Conservation (phyloP, 768 basidiomycete species). For the Lyophyllum decastes region DNA sequence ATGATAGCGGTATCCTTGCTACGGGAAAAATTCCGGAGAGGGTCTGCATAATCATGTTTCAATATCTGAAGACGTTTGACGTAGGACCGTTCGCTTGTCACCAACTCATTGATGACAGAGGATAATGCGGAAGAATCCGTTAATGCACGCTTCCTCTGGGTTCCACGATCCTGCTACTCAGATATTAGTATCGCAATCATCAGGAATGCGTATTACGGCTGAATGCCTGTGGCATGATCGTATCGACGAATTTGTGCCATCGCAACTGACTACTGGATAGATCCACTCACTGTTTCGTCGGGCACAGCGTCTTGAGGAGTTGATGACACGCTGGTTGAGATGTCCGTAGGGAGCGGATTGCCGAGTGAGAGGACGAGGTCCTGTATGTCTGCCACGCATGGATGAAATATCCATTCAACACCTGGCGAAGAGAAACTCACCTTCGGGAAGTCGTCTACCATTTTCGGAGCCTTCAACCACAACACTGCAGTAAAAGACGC, state of each 20-base stretch:
- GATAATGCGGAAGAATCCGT: slow-evolving; percentile 67
- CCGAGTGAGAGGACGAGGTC: slow-evolving; percentile 80
- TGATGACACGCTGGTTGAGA: slow-evolving; percentile 49
- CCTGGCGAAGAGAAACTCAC: slow-evolving; percentile 34
- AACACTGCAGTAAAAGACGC: slow-evolving; percentile 88
- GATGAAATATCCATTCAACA: slow-evolving; percentile 11
- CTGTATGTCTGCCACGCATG: slow-evolving; percentile 59
- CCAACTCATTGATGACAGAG: slow-evolving; percentile 82
- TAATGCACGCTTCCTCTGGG: slow-evolving; percentile 57
- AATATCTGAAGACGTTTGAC: slow-evolving; percentile 80
- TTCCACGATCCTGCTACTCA: slow-evolving; percentile 34
- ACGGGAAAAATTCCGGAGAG: slow-evolving; percentile 81
- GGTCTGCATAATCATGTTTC: slow-evolving; percentile 89
- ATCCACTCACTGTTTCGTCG: slow-evolving; percentile 43
- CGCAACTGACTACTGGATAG: neutral
- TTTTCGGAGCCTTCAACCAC: slow-evolving; percentile 84
- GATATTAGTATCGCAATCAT: slow-evolving; percentile 3
- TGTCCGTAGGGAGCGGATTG: slow-evolving; percentile 55
- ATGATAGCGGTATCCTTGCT: slow-evolving; percentile 87
- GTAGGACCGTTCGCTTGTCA: slow-evolving; percentile 88
- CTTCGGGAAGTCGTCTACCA: slow-evolving; percentile 67
- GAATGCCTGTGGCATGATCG: neutral
- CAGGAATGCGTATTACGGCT: neutral
- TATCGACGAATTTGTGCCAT: neutral
- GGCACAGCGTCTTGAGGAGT: slow-evolving; percentile 39